A percentile compares a stretch with the other conserved stretches of the same genome.
These are phyloP conservation scores for Grammothele lineata DNA, from an alignment of 768 basidiomycete genomes.

Conservation along the genomic window DNA sequence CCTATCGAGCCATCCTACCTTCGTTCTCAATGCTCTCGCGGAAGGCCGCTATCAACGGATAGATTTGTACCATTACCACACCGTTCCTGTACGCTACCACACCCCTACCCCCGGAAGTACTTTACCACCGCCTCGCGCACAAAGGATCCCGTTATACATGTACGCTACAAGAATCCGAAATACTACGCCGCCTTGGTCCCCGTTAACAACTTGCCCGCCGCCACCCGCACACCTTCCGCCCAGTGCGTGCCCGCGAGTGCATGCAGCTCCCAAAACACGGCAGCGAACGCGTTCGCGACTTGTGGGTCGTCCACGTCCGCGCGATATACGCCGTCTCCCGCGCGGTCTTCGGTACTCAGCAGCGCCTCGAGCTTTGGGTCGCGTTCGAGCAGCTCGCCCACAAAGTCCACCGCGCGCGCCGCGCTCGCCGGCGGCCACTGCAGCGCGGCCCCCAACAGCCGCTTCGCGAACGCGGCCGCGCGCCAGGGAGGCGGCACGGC, in stretches of 20 bases:
- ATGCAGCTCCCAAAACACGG: constrained; percentile 79
- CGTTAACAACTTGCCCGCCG: constrained; percentile 53
- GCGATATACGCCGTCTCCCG: constrained; percentile 79
- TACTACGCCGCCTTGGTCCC: no score
- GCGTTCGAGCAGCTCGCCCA: constrained; percentile 64
- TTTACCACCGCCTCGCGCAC: no score
- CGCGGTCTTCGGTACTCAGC: constrained; percentile 82
- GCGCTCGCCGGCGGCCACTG: constrained; percentile 73
- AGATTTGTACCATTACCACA: no score
- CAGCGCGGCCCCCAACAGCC: constrained; percentile 76
- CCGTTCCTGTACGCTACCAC: no score
- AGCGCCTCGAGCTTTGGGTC: constrained; percentile 82
- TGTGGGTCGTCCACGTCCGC: constrained; percentile 88
- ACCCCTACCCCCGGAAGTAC: no score
- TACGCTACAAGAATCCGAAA: no score
- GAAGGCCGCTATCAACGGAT: no score
- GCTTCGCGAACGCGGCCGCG: constrained; percentile 89
- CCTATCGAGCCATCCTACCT: no score
- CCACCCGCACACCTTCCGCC: constrained; percentile 64
- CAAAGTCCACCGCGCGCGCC: constrained; percentile 69
- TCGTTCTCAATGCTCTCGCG: no score
- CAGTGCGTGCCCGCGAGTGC: constrained; percentile 55
- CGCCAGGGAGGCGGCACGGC: constrained; percentile 61
- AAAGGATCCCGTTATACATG: no score
- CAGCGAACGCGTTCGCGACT: constrained; percentile 62